Percentiles rank a stretch among this genome's conserved stretches.
These are phyloP conservation scores for Fusarium armeniacum DNA, from an alignment of 2,329 filamentous ascomycete genomes.

Conservation along the genomic window DNA sequence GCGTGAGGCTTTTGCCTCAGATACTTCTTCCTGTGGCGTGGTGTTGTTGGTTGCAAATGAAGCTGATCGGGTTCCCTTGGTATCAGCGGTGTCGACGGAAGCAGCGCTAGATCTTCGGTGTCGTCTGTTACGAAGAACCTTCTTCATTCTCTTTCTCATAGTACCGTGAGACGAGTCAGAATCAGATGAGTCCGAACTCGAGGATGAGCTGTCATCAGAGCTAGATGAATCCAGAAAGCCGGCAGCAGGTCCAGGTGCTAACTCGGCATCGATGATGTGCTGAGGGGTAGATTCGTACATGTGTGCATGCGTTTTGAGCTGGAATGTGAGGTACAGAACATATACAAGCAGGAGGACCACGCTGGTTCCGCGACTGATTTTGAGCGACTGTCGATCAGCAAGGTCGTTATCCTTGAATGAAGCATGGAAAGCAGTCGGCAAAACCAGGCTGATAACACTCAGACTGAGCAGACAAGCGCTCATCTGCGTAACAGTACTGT, in stretches of 20 bases:
- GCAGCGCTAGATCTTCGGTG: slow-evolving; percentile 83
- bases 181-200: slow-evolving; percentile 77
- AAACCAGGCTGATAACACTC: slow-evolving; percentile 87
- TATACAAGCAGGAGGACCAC: slow-evolving; percentile 78
- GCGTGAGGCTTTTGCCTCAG: slow-evolving; percentile 57
- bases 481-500: slow-evolving; percentile 96
- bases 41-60: slow-evolving; percentile 59
- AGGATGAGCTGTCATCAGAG: slow-evolving; percentile 68
- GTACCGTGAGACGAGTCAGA: slow-evolving; percentile 69
- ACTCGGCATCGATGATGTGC: slow-evolving; percentile 91
- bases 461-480: slow-evolving; percentile 92
- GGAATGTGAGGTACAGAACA: slow-evolving; percentile 86
- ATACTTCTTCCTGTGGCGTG: slow-evolving; percentile 56
- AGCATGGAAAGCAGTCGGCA: slow-evolving; percentile 94
- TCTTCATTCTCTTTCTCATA: slow-evolving; percentile 80
- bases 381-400: slow-evolving; percentile 80
- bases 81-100: slow-evolving; percentile 70
- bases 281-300: slow-evolving; percentile 94
- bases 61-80: slow-evolving; percentile 55
- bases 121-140: slow-evolving; percentile 78
- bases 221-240: slow-evolving; percentile 83
- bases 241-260: slow-evolving; percentile 85
- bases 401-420: slow-evolving; percentile 75
- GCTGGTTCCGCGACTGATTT: slow-evolving; percentile 91
- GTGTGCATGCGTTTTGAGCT: slow-evolving; percentile 91